Evolutionary conservation across 208 protist genomes (phyloP), one percentile per base, ranked within the genome.

Genomic region (Leishmania lainsoni): DNA sequence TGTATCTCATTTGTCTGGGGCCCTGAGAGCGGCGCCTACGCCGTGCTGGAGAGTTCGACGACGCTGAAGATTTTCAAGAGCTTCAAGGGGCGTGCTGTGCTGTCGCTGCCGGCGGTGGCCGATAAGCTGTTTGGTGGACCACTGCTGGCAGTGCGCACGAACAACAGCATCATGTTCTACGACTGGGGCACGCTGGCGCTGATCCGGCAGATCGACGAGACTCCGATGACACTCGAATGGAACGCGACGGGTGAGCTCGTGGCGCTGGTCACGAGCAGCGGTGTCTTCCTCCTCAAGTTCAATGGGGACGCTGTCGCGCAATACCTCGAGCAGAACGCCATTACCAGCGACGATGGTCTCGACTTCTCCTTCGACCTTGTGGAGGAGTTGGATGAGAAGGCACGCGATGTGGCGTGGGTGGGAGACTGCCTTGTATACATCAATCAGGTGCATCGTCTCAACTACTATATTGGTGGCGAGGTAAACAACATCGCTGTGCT

Each of bases 351-450:
- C 32, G 98, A 99, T 32, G 99, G 98, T 42, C 92, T 99, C 73
- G 98, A 99, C 52, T 95, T 95, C 65, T 95, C 98, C 20, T 99
- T 99, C 81, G 97, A 99, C 68, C 85, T 99, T 5, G 86, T 99
- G 17, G 89, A 98, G 72, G 94, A 99, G 87, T 85, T 99, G 26
- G 86, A 87, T 59, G 98, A 99, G 81, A 92, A 89, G 48, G 96
- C 99, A 66, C 88, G 91, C 49, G 93, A 98, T n/a, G 91, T 95
- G 65, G 68, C 85, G 72, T 99, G 98, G 98, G 94, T 99, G 22
- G 98, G 98, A 12, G 98, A 99, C 83, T 99, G 95, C 89, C 97
- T 99, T 51, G 90, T 99, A 4, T 99, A 99, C 91, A 96, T 98
- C 26, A 99, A 98, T 86, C 59, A 87, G 12, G 86, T 81, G 49